Evolutionary conservation across 148 eudicot species (phyloP), one percentile per base, ranked within the genome.

Genomic region (Talinum fruticosum): DNA sequence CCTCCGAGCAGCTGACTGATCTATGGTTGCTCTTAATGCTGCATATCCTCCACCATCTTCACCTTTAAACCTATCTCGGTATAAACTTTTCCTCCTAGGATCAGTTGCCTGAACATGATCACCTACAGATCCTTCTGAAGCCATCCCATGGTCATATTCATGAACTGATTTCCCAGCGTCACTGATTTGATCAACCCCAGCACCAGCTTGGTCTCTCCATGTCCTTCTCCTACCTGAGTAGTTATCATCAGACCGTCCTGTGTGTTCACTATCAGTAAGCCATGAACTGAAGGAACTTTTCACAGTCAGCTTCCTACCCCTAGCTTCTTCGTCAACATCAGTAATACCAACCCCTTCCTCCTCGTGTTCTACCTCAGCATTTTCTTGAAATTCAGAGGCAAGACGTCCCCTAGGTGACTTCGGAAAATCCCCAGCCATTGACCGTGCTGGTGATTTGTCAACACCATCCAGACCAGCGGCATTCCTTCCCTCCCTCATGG

Each of bases 31-130:
- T 84, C 84, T 83, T 51, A 86, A 67, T 79, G 81, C 79, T 24
- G 68, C 68, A 77, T 84, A 67, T 54, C 82, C 84, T 19, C 77
- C 75, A 75, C 26, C 79, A 73, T 79, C 53, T 12, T 77, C 80
- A 78, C 49, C 68, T 79, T 79, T 83, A 38, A 45, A 80, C 78
- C 88, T 82, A 45, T 84, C 83, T 83, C 67, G 72, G 24, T 32
- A 35, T 45, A 26, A 67, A 74, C 79, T 81, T 32, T 69, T 84
- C 79, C 61, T 59, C 54, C 71, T 49, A 24, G 33, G 29, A 67
- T 36, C 78, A 72, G 49, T 78, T 37, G 75, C 83, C 23, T 37
- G 79, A 68, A 76, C 73, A 35, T 37, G 33, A 77, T 72, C 54
- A 70, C 69, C 78, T 53, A 54, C 26, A 14, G 62, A 73, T 69